Evolutionary conservation across 2,329 filamentous ascomycete genomes (phyloP).

Genomic region (Xylaria polymorpha): DNA sequence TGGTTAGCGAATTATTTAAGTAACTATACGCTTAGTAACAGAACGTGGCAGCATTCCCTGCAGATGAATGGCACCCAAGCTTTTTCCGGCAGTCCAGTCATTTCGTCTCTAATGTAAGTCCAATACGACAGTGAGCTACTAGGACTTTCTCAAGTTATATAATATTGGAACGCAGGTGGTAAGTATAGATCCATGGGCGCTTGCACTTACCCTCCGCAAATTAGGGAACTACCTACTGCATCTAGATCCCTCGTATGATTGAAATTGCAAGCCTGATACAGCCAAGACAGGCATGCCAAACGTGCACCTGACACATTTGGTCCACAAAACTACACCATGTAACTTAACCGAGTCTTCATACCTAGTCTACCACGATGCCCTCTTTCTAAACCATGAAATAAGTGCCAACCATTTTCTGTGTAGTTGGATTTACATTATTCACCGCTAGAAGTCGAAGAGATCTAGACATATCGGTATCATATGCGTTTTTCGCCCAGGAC

Average conservation of each 20-base stretch:
- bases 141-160: neutral
- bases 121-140: neutral
- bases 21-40: neutral
- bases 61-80: neutral
- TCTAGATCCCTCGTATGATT: neutral
- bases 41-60: neutral
- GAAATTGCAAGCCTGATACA: neutral
- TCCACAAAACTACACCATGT: neutral
- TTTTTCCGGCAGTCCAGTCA: neutral
- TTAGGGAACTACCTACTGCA: neutral
- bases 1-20: neutral
- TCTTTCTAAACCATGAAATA: neutral
- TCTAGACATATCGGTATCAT: neutral
- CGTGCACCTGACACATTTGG: neutral
- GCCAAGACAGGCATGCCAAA: neutral
- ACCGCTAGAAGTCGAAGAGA: neutral
- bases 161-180: neutral
- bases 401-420: neutral
- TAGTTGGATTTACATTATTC: neutral
- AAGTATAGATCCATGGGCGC: neutral
- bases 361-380: neutral
- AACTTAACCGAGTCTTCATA: neutral
- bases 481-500: neutral
- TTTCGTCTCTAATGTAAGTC: neutral
- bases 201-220: neutral